phyloP scores from a whole-genome alignment of 495 filamentous ascomycete genomes.

The Emericellopsis terricola region DNA sequence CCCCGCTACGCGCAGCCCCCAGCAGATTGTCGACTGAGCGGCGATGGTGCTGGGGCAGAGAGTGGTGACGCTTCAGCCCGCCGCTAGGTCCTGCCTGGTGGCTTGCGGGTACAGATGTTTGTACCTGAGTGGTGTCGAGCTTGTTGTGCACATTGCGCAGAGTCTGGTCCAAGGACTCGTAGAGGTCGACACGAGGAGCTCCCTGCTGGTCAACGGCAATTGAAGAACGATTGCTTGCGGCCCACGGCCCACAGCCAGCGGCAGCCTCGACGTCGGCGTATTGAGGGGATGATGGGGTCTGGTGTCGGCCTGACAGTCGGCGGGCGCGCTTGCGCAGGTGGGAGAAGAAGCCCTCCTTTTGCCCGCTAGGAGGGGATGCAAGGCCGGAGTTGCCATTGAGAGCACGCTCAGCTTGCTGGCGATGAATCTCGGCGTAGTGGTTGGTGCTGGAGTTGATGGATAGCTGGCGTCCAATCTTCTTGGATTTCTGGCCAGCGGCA shows the following conservation, averaged over 20 bases:
- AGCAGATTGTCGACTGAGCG: conserved; percentile 44
- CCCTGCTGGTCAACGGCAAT: conserved; percentile 55
- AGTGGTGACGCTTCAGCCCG: conserved; percentile 50
- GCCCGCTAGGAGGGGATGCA: conserved; percentile 44
- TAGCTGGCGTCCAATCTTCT: conserved; percentile 91
- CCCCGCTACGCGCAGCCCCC: conserved; percentile 28
- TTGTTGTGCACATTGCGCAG: conserved; percentile 51
- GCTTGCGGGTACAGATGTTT: conserved; percentile 33
- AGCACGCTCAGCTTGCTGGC: conserved; percentile 81
- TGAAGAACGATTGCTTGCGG: conserved; percentile 54
- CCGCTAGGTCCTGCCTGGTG: conserved; percentile 32
- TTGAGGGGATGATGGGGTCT: conserved; percentile 51
- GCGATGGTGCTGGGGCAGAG: conserved; percentile 51
- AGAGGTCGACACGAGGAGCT: conserved; percentile 38
- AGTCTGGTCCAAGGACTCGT: conserved; percentile 60
- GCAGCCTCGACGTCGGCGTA: conserved; percentile 81
- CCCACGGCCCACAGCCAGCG: conserved; percentile 80
- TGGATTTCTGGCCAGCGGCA: conserved; percentile 40
- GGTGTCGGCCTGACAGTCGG: conserved; percentile 78
- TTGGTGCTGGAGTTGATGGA: conserved; percentile 90
- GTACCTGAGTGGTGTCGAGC: conserved; percentile 29
- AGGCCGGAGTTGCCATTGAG: conserved; percentile 64
- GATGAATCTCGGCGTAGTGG: conserved; percentile 68
- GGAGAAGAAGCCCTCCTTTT: conserved; percentile 93
- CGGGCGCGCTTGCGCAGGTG: conserved; percentile 89